Percentiles rank a stretch among this genome's conserved stretches.
These are phyloP conservation scores for Xerocomus nothofagi DNA, from an alignment of 1,284 basidiomycete species.

Conservation along the genomic window DNA sequence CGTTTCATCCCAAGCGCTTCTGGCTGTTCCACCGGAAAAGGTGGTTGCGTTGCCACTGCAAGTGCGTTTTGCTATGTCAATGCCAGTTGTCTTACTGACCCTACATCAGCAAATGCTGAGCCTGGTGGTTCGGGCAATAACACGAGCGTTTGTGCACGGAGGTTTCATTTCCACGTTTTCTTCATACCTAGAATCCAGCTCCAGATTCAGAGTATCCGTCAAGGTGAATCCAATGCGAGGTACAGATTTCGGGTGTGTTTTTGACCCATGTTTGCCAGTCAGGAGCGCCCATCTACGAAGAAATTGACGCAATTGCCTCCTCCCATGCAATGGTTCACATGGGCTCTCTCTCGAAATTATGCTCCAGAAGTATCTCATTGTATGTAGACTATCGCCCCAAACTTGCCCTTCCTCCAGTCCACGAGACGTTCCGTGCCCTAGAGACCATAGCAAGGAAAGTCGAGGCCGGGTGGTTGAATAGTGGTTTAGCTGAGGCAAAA, in stretches of 20 bases:
- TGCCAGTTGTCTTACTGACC: constrained; percentile 13
- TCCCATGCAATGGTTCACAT: constrained; percentile 51
- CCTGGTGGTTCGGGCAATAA: constrained; percentile 49
- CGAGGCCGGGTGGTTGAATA: constrained; percentile 54
- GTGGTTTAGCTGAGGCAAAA: constrained; percentile 40
- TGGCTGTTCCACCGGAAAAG: constrained; percentile 50
- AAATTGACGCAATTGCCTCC: constrained; percentile 39
- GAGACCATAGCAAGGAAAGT: constrained; percentile 41
- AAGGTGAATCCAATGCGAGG: constrained; percentile 28
- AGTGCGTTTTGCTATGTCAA: constrained; percentile 26
- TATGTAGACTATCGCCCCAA: constrained; percentile 47
- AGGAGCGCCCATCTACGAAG: constrained; percentile 34
- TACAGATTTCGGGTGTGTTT: background rate
- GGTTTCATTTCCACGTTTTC: constrained; percentile 45
- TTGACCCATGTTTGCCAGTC: constrained; percentile 8
- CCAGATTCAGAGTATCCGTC: constrained; percentile 36
- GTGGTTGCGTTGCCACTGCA: constrained; percentile 58
- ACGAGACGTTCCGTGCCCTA: constrained; percentile 43
- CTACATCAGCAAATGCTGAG: constrained; percentile 37
- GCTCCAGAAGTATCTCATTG: constrained; percentile 46
- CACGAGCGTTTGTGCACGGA: constrained; percentile 52
- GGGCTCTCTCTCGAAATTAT: constrained; percentile 52
- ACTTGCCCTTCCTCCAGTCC: constrained; percentile 46
- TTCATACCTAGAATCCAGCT: constrained; percentile 31
- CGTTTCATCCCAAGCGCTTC: constrained; percentile 56